Evolutionary conservation across 2,329 filamentous ascomycete genomes (phyloP).

Genomic region (Hyphodiscus sp.): DNA sequence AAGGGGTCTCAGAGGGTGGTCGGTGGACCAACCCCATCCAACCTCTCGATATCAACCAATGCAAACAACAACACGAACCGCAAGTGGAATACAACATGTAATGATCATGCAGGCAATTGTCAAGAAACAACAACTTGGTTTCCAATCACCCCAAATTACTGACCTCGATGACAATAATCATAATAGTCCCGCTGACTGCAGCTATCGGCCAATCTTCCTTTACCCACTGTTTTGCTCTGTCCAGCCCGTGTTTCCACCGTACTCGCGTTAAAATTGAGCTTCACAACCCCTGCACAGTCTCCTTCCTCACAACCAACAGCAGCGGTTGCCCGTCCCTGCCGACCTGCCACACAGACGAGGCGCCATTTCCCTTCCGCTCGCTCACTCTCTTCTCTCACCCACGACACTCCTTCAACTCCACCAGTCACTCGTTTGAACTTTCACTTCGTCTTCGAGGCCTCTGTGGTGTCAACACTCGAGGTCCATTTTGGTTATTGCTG

Average conservation of each 20-base stretch:
- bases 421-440: conserved; percentile 20
- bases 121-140: too few species aligned
- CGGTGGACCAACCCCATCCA: too few species aligned
- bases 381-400: conserved; percentile 4
- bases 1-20: too few species aligned
- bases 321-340: neutral
- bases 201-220: neutral
- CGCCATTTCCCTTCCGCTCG: neutral
- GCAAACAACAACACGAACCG: too few species aligned
- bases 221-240: too few species aligned
- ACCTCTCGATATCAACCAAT: too few species aligned
- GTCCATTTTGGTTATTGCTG: conserved; percentile 14
- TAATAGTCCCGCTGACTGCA: neutral
- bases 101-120: too few species aligned
- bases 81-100: too few species aligned
- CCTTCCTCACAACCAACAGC: neutral
- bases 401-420: conserved; percentile 13
- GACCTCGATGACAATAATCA: neutral
- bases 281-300: neutral
- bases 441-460: conserved; percentile 11
- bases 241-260: neutral
- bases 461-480: conserved; percentile 9
- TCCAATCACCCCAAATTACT: too few species aligned
- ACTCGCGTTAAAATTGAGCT: neutral
- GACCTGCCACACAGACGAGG: too few species aligned